Conservation (phyloP, 2,329 filamentous ascomycete species). For the Botrytis fragariae region DNA sequence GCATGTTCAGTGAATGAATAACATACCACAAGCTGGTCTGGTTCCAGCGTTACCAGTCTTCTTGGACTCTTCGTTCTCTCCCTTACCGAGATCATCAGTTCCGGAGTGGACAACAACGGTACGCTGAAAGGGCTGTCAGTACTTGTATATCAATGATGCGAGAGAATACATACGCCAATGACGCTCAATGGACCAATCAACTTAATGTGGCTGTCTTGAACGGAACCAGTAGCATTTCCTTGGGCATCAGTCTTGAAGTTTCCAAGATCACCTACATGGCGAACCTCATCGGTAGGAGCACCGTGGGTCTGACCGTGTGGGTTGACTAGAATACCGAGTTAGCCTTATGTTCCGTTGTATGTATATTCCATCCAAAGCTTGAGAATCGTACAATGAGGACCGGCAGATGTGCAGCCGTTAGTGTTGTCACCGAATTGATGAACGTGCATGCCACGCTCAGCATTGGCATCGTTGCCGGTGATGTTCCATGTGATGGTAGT, state of each 20-base stretch:
- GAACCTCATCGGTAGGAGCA: conserved; percentile 74
- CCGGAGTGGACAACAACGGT: conserved; percentile 93
- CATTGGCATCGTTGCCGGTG: conserved; percentile 87
- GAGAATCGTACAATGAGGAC: conserved; percentile 79
- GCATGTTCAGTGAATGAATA: not conserved
- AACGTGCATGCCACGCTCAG: conserved; percentile 96
- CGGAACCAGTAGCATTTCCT: conserved; percentile 81
- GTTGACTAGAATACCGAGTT: conserved; percentile 70
- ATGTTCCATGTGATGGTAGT: conserved; percentile 94
- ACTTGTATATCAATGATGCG: not conserved
- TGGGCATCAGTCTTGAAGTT: conserved; percentile 95
- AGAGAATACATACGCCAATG: conserved; percentile 64
- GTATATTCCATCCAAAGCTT: not conserved
- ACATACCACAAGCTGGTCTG: conserved; percentile 89
- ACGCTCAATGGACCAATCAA: conserved; percentile 94
- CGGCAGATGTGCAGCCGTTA: conserved; percentile 98
- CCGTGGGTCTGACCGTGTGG: conserved; percentile 90
- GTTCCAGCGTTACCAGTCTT: conserved; percentile 96
- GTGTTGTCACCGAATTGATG: conserved; percentile 99
- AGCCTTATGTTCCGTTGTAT: conserved; percentile 16
- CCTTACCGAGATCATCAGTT: conserved; percentile 95
- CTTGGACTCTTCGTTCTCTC: conserved; percentile 88
- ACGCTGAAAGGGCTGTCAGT: conserved; percentile 55
- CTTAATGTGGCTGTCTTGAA: conserved; percentile 83
- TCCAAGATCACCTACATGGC: conserved; percentile 96